Evolutionary conservation across 2,329 filamentous ascomycete genomes (phyloP).

Genomic region (Colletotrichum musicola): DNA sequence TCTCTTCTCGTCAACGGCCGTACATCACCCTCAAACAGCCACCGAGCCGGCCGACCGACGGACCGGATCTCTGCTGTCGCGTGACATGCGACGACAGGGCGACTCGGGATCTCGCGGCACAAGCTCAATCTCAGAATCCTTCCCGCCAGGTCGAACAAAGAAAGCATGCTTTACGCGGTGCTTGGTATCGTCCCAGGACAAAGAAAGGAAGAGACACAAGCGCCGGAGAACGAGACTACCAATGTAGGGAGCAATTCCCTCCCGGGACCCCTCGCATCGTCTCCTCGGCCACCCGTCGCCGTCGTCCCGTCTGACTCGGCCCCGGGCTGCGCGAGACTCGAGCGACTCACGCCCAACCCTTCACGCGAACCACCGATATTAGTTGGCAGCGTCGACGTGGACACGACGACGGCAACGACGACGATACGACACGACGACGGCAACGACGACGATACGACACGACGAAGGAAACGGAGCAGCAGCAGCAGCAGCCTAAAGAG

Average conservation of each 20-base stretch:
- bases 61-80: not conserved
- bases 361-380: no score
- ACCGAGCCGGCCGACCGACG: not conserved
- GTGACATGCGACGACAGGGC: not conserved
- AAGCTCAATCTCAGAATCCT: not conserved
- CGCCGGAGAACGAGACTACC: not conserved
- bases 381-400: no score
- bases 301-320: not conserved
- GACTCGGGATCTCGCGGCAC: not conserved
- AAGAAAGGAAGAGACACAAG: not conserved
- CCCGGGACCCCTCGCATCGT: not conserved
- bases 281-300: not conserved
- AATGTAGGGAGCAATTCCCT: not conserved
- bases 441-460: not conserved
- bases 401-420: not conserved
- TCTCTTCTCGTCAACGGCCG: not conserved
- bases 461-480: not conserved
- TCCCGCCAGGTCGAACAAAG: not conserved
- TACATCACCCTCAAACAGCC: conserved; percentile 1
- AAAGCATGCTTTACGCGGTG: not conserved
- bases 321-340: conserved; percentile 22
- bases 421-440: not conserved
- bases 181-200: not conserved
- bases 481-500: not conserved
- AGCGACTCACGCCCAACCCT: not conserved